phyloP scores from a whole-genome alignment of 345 rosid genomes.

The Iberis pinnata region DNA sequence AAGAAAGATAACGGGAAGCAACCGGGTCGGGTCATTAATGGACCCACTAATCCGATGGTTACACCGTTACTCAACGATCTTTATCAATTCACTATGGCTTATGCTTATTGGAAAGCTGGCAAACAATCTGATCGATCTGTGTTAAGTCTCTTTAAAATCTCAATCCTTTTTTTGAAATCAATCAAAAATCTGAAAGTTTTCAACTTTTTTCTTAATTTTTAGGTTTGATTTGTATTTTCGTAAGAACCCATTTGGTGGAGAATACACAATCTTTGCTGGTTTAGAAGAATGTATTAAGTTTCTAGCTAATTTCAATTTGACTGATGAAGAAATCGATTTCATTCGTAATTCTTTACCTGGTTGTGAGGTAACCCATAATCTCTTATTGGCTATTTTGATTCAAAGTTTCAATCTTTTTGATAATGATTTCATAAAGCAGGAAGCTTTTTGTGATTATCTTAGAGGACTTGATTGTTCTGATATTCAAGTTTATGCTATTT shows the following conservation, averaged over 20 bases:
- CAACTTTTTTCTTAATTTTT: constrained; percentile 12
- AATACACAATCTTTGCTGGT: constrained; percentile 84
- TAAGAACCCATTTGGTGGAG: constrained; percentile 90
- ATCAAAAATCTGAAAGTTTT: not conserved
- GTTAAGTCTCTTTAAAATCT: constrained; percentile 23
- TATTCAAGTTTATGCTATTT: constrained; percentile 71
- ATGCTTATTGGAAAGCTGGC: constrained; percentile 91
- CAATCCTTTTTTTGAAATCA: not conserved
- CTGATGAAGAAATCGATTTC: constrained; percentile 61
- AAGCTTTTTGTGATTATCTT: constrained; percentile 72
- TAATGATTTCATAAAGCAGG: constrained; percentile 33
- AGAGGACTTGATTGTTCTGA: constrained; percentile 81
- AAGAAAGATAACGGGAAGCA: constrained; percentile 25
- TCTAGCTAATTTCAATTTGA: constrained; percentile 72
- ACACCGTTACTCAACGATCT: constrained; percentile 95
- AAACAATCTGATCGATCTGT: constrained; percentile 74
- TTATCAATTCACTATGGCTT: constrained; percentile 94
- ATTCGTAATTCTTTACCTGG: constrained; percentile 54
- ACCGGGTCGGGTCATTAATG: constrained; percentile 37
- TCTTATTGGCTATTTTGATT: too few species aligned
- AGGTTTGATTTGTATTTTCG: constrained; percentile 93
- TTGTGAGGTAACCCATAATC: constrained; percentile 48
- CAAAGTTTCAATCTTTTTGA: not conserved
- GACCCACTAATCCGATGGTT: constrained; percentile 90
- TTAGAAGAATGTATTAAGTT: constrained; percentile 85